Conservation (phyloP, 1,284 basidiomycete species). For the Bjerkandera adusta region DNA sequence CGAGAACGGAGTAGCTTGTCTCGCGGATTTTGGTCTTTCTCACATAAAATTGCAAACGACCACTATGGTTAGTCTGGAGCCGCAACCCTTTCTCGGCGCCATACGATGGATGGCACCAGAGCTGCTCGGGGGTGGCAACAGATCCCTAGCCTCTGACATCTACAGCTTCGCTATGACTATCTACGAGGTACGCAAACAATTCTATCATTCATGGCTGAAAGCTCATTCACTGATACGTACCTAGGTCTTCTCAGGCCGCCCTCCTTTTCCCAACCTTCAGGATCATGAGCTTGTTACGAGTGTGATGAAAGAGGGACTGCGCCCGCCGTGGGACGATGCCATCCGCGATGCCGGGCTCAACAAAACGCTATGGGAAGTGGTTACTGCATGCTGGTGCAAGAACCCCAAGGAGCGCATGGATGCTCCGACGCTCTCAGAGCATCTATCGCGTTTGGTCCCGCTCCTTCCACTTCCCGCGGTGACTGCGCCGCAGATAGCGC, state of each 20-base stretch:
- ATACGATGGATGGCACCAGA: conserved; percentile 14
- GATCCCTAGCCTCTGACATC: conserved; percentile 7
- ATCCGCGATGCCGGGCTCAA: too few species aligned
- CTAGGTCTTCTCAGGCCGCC: not conserved
- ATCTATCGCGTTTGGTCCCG: too few species aligned
- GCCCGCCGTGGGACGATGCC: not conserved
- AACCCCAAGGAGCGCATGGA: too few species aligned
- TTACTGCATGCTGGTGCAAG: too few species aligned
- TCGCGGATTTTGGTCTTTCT: conserved; percentile 16
- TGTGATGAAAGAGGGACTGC: not conserved
- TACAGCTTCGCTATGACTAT: conserved; percentile 19
- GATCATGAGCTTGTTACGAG: not conserved
- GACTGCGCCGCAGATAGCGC: too few species aligned
- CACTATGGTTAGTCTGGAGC: not conserved
- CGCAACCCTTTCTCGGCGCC: not conserved
- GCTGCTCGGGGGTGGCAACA: not conserved
- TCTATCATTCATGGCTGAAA: not conserved
- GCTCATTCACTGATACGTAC: not conserved
- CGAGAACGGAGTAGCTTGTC: conserved; percentile 12
- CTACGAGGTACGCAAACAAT: conserved; percentile 13
- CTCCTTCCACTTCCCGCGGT: too few species aligned
- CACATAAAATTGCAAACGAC: conserved; percentile 9
- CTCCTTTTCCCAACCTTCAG: not conserved
- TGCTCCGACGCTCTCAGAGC: too few species aligned
- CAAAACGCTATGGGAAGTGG: too few species aligned